Evolutionary conservation across 805 yeast genomes (phyloP).

Genomic region (Scheffersomyces amazonensis): DNA sequence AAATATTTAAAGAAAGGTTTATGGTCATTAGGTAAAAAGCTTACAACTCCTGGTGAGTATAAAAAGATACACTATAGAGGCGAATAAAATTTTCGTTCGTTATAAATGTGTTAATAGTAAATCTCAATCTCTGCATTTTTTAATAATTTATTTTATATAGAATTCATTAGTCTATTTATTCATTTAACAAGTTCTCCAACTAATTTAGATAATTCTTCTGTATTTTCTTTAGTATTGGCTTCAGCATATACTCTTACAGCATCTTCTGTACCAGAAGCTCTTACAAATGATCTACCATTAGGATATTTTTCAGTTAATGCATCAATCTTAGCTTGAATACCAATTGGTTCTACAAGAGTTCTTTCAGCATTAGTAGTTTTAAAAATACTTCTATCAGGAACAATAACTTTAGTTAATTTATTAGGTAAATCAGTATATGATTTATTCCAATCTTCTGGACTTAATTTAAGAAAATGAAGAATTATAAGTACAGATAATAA

Average conservation of each 20-base stretch:
- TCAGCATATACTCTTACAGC: conserved; percentile 96
- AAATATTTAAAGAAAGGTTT: conserved; percentile 58
- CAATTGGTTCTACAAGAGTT: conserved; percentile 68
- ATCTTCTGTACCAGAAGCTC: conserved; percentile 98
- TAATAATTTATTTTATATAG: not conserved
- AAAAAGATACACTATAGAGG: conserved; percentile 44
- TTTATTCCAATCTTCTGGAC: conserved; percentile 70
- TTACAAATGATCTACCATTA: conserved; percentile 82
- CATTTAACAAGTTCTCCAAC: conserved; percentile 24
- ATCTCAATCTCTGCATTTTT: not conserved
- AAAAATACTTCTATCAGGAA: conserved; percentile 75
- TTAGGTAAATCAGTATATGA: conserved; percentile 87
- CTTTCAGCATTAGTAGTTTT: conserved; percentile 91
- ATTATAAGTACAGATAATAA: conserved; percentile 73
- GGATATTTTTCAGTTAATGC: conserved; percentile 50
- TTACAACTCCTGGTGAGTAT: conserved; percentile 76
- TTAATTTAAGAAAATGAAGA: conserved; percentile 50
- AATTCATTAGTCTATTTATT: conserved; percentile 1
- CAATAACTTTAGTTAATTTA: conserved; percentile 74
- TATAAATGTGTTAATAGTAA: not conserved
- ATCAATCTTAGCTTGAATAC: conserved; percentile 75
- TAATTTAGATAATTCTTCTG: conserved; percentile 23
- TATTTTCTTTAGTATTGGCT: conserved; percentile 48
- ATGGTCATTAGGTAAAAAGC: conserved; percentile 56
- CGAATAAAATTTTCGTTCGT: conserved; percentile 1